Evolutionary conservation across 129 eudicot species (phyloP).

Genomic region (Deinandra increscens): DNA sequence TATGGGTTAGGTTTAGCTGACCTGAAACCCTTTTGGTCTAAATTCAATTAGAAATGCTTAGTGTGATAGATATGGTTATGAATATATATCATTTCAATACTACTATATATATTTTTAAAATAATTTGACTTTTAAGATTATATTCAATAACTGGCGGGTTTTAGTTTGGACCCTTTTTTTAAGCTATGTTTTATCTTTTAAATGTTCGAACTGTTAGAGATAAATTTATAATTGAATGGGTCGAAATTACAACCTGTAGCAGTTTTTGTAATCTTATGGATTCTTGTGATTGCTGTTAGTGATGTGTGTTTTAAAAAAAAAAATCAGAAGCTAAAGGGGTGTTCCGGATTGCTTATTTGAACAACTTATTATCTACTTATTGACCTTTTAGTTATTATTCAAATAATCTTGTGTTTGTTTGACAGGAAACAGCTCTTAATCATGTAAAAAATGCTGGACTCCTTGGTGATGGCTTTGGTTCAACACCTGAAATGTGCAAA

Average conservation of each 20-base stretch:
- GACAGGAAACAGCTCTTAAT: too few relatives aligned
- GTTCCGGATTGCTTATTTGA: background rate
- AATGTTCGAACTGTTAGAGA: background rate
- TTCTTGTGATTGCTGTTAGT: background rate
- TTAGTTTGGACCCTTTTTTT: background rate
- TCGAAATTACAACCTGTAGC: too few relatives aligned
- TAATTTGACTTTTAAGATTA: background rate
- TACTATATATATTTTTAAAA: background rate
- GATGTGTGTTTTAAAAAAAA: background rate
- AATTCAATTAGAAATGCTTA: background rate
- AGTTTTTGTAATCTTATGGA: too few relatives aligned
- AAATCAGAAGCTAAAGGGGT: background rate
- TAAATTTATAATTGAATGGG: too few relatives aligned
- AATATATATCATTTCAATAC: background rate
- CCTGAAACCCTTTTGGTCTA: background rate
- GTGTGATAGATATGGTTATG: background rate
- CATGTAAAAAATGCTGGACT: too few relatives aligned
- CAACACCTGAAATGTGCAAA: too few relatives aligned
- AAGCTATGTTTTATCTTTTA: background rate
- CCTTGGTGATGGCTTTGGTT: too few relatives aligned
- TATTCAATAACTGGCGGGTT: background rate
- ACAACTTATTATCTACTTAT: background rate
- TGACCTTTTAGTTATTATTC: background rate
- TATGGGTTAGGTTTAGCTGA: background rate
- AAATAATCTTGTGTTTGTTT: too few relatives aligned